phyloP scores from a whole-genome alignment of 2,329 filamentous ascomycete species.

The Cadophora sp. region DNA sequence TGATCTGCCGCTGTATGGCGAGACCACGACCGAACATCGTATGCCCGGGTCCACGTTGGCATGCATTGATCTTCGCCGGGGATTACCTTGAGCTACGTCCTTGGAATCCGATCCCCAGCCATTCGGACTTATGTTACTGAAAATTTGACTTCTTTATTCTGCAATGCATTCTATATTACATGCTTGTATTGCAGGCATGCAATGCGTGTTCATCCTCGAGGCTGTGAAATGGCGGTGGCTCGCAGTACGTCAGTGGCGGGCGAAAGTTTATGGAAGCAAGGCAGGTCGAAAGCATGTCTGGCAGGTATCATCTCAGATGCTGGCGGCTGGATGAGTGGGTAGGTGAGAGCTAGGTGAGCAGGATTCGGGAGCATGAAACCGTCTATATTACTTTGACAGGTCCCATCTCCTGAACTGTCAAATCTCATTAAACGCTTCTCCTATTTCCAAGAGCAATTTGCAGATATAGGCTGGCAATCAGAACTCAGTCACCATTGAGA shows the following conservation, averaged over 20 bases:
- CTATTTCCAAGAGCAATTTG: conserved; percentile 9
- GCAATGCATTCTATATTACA: conserved; percentile 22
- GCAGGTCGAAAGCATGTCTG: conserved; percentile 20
- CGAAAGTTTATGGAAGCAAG: conserved; percentile 16
- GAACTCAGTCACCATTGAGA: conserved; percentile 28
- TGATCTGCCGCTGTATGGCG: conserved; percentile 20
- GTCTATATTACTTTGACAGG: conserved; percentile 29
- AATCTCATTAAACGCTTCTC: conserved; percentile 13
- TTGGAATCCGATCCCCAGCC: conserved; percentile 19
- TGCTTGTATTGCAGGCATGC: conserved; percentile 17
- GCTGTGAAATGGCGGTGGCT: conserved; percentile 23
- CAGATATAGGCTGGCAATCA: conserved; percentile 14
- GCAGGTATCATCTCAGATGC: conserved; percentile 27
- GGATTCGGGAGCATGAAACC: conserved; percentile 24
- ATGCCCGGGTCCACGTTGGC: conserved; percentile 27
- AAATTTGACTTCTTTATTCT: conserved; percentile 16
- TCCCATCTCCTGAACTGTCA: conserved; percentile 19
- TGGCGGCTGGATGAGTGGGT: conserved; percentile 25
- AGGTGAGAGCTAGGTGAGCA: not conserved
- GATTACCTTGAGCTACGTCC: conserved; percentile 22
- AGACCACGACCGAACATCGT: conserved; percentile 13
- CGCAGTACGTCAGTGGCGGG: conserved; percentile 30
- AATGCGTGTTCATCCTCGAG: conserved; percentile 20
- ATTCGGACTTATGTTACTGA: conserved; percentile 17
- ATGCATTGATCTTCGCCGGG: conserved; percentile 36